Conservation (phyloP, 2,329 filamentous ascomycete genomes). For the Colletotrichum noveboracense region DNA sequence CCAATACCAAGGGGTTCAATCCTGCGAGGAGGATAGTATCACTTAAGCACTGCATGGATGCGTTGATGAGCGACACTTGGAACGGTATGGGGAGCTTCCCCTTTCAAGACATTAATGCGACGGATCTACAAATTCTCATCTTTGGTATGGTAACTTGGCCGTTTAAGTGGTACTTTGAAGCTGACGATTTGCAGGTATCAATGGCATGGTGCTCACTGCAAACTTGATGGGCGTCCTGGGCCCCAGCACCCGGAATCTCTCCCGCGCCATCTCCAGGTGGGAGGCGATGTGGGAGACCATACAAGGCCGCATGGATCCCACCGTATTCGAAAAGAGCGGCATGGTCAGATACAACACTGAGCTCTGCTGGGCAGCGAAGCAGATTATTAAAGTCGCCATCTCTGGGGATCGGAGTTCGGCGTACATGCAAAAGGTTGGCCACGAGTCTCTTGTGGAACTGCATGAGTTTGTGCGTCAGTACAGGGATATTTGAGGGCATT, state of each 20-base stretch:
- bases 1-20: not conserved
- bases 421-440: conserved; percentile 15
- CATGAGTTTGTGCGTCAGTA: conserved; percentile 17
- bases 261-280: conserved; percentile 25
- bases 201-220: conserved; percentile 11
- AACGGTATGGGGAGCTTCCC: conserved; percentile 7
- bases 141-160: not conserved
- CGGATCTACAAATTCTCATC: conserved; percentile 7
- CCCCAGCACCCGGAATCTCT: not conserved
- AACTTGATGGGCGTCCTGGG: conserved; percentile 22
- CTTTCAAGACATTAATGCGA: conserved; percentile 8
- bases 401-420: conserved; percentile 12
- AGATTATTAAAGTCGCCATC: conserved; percentile 8
- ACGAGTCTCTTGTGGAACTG: conserved; percentile 9
- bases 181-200: conserved; percentile 7
- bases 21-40: not conserved
- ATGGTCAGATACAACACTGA: conserved; percentile 18
- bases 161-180: no score
- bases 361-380: conserved; percentile 9
- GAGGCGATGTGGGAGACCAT: conserved; percentile 24
- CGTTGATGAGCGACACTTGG: conserved; percentile 24
- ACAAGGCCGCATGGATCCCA: not conserved
- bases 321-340: not conserved
- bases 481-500: not conserved
- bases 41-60: conserved; percentile 21